A percentile compares a stretch with the other conserved stretches of the same genome.
Conservation (phyloP, 139 green algal species). For the Zygnema cylindricum region DNA sequence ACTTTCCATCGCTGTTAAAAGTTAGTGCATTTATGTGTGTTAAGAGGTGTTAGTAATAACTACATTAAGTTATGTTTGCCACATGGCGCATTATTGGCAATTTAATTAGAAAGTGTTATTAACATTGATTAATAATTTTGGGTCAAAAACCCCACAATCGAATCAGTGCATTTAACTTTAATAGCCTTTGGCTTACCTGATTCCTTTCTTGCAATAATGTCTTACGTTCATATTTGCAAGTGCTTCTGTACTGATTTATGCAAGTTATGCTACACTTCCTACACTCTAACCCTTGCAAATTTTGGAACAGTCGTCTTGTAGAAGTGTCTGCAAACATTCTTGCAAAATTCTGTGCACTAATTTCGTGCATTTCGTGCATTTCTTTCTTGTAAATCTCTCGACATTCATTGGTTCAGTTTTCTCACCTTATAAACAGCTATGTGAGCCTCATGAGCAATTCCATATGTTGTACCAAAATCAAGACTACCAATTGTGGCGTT, state of each 20-base stretch:
- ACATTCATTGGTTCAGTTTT: not conserved
- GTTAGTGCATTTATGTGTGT: no score
- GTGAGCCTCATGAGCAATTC: not conserved
- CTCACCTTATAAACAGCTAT: slow-evolving; percentile 32
- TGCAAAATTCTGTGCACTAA: not conserved
- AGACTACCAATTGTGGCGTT: not conserved
- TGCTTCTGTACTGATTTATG: not conserved
- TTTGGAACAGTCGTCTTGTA: not conserved
- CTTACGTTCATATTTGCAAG: no score
- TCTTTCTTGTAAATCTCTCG: not conserved
- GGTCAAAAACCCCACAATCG: no score
- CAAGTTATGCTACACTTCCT: not conserved
- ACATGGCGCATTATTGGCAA: no score
- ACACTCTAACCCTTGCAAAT: not conserved
- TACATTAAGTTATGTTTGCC: no score
- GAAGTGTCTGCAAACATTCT: not conserved
- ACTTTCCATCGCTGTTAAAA: no score
- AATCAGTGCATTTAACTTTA: no score
- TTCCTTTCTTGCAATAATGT: no score
- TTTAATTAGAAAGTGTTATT: no score
- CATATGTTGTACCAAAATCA: slow-evolving; percentile 2
- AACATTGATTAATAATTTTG: no score
- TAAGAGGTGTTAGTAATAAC: no score
- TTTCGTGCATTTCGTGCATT: not conserved
- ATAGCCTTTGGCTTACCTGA: no score